Conservation (phyloP, 2,329 filamentous ascomycete species). For the Acarospora socialis region DNA sequence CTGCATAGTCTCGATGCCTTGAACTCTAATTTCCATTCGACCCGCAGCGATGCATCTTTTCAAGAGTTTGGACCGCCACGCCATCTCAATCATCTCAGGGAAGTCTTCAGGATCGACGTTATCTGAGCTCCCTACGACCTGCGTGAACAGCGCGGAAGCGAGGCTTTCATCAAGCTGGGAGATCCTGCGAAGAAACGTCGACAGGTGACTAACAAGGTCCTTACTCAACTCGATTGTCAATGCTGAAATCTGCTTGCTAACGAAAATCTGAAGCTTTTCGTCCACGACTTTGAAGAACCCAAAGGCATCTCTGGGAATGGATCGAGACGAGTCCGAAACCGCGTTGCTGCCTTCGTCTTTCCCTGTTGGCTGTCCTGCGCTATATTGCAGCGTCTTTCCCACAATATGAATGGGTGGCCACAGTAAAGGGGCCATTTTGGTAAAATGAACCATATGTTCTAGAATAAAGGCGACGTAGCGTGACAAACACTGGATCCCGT, state of each 20-base stretch:
- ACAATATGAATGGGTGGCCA: constrained; percentile 5
- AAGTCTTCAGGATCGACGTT: constrained; percentile 15
- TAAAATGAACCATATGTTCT: constrained; percentile 4
- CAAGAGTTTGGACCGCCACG: constrained; percentile 56
- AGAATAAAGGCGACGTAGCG: constrained; percentile 4
- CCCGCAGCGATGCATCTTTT: constrained; percentile 64
- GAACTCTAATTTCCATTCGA: constrained; percentile 80
- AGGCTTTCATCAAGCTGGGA: constrained; percentile 7
- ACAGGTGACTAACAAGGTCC: constrained; percentile 6
- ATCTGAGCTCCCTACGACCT: constrained; percentile 1
- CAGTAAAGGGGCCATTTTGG: constrained; percentile 5
- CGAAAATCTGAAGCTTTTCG: constrained; percentile 8
- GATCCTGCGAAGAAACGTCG: constrained; percentile 6
- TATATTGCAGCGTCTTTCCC: constrained; percentile 2
- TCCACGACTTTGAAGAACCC: constrained; percentile 9
- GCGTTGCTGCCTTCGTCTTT: background rate
- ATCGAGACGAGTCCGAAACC: background rate
- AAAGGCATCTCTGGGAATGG: constrained; percentile 5
- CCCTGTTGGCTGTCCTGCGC: constrained; percentile 1
- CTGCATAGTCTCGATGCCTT: constrained; percentile 63
- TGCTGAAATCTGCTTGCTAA: constrained; percentile 13
- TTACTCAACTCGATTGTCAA: constrained; percentile 10
- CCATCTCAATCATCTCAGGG: constrained; percentile 27
- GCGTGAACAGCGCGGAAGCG: constrained; percentile 1
- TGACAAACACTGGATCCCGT: constrained; percentile 8